Conservation (phyloP, 1,284 basidiomycete species). For the Singerocomus rubriflavus region DNA sequence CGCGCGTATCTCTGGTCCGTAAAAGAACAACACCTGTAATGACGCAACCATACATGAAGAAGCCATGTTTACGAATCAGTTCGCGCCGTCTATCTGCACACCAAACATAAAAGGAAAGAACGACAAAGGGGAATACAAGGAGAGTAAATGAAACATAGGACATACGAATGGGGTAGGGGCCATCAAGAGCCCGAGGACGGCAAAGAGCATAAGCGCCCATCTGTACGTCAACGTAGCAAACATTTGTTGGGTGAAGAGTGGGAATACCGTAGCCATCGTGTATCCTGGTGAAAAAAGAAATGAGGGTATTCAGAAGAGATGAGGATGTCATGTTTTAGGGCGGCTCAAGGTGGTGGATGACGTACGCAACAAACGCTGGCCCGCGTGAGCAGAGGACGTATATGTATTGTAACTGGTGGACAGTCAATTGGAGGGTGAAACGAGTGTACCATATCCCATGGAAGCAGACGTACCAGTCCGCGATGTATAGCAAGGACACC, state of each 20-base stretch:
- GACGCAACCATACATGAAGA: neutral
- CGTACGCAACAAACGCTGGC: slow-evolving; percentile 66
- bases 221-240: slow-evolving; percentile 57
- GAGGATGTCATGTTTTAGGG: too few species aligned
- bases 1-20: slow-evolving; percentile 45
- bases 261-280: slow-evolving; percentile 54
- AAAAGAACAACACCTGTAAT: slow-evolving; percentile 19
- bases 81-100: neutral
- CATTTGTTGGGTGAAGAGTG: slow-evolving; percentile 62
- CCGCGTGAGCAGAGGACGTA: slow-evolving; percentile 74
- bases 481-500: slow-evolving; percentile 66
- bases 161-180: slow-evolving; percentile 64
- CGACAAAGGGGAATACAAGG: neutral
- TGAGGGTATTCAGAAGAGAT: neutral
- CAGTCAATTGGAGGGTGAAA: neutral
- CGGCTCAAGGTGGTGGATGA: slow-evolving; percentile 1
- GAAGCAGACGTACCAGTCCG: slow-evolving; percentile 54
- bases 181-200: slow-evolving; percentile 53
- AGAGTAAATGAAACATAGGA: slow-evolving; percentile 6
- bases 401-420: slow-evolving; percentile 59
- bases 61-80: neutral
- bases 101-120: neutral
- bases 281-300: slow-evolving; percentile 45
- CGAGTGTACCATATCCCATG: too few species aligned
- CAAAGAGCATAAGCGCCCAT: slow-evolving; percentile 71